These are phyloP conservation scores for Schizosaccharomyces osmophilus DNA, from an alignment of 805 yeast species.

Conservation along the genomic window DNA sequence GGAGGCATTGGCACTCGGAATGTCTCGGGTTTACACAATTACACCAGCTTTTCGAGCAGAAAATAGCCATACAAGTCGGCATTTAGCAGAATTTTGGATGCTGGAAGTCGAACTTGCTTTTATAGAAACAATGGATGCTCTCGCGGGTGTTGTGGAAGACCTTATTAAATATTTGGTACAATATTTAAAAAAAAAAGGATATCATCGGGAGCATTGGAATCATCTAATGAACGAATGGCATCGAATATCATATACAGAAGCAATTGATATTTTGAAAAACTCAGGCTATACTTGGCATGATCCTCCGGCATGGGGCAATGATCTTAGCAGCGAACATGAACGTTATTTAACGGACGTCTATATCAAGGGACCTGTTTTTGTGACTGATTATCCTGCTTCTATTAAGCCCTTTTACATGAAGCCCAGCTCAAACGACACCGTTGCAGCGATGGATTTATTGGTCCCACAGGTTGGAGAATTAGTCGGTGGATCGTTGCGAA, in stretches of 20 bases:
- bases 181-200: neutral
- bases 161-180: slow-evolving; percentile 28
- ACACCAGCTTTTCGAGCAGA: slow-evolving; percentile 92
- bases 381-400: slow-evolving; percentile 59
- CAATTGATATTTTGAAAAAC: slow-evolving; percentile 28
- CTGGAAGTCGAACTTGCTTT: slow-evolving; percentile 73
- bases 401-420: slow-evolving; percentile 89
- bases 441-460: slow-evolving; percentile 70
- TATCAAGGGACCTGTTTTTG: slow-evolving; percentile 55
- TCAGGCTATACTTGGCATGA: slow-evolving; percentile 17
- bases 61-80: slow-evolving; percentile 70
- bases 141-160: slow-evolving; percentile 41
- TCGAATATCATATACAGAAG: slow-evolving; percentile 49
- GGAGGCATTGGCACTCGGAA: slow-evolving; percentile 51
- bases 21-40: slow-evolving; percentile 65
- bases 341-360: slow-evolving; percentile 57
- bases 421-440: slow-evolving; percentile 24
- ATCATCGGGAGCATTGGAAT: slow-evolving; percentile 28
- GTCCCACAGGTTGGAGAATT: slow-evolving; percentile 85
- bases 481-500: slow-evolving; percentile 85
- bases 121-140: slow-evolving; percentile 26
- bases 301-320: slow-evolving; percentile 42
- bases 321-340: slow-evolving; percentile 66
- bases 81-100: slow-evolving; percentile 93
- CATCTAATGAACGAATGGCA: slow-evolving; percentile 35